These are phyloP conservation scores for Rhizopus arrhizus DNA, from an alignment of 371 early-diverging fungal genomes.

Conservation along the genomic window DNA sequence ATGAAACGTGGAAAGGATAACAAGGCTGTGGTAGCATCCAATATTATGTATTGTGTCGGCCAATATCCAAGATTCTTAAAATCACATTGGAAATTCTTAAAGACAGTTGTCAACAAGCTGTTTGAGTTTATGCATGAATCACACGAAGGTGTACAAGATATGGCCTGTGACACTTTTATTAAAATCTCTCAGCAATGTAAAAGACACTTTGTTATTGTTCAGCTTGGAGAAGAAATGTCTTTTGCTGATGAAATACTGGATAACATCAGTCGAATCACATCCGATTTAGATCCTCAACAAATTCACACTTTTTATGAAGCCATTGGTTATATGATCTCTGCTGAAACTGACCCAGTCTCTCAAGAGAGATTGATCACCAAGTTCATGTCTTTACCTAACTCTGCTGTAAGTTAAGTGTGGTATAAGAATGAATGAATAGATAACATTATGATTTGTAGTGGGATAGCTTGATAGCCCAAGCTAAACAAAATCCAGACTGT, in stretches of 20 bases:
- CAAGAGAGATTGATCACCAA: constrained; percentile 83
- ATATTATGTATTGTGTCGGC: constrained; percentile 99
- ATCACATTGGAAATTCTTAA: constrained; percentile 99
- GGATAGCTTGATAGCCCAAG: constrained; percentile 77
- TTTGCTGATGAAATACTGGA: constrained; percentile 94
- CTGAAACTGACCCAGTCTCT: constrained; percentile 70
- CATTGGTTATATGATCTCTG: constrained; percentile 93
- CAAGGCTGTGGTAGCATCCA: constrained; percentile 99
- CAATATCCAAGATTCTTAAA: constrained; percentile 99
- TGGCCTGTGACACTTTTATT: constrained; percentile 99
- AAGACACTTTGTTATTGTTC: constrained; percentile 91
- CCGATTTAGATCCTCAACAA: constrained; percentile 89
- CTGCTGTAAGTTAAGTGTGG: constrained; percentile 54
- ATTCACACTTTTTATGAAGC: constrained; percentile 97
- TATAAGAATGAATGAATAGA: background rate
- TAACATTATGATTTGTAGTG: constrained; percentile 54
- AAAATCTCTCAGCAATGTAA: constrained; percentile 97
- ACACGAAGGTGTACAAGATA: constrained; percentile 99
- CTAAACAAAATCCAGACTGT: constrained; percentile 69
- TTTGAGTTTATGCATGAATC: constrained; percentile 99
- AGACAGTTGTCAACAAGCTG: constrained; percentile 99
- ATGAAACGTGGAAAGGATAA: constrained; percentile 96
- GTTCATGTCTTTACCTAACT: constrained; percentile 90
- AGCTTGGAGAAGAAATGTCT: constrained; percentile 81
- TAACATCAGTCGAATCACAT: constrained; percentile 77